These are phyloP conservation scores for Candida xyloterini DNA, from an alignment of 805 yeast genomes.

Conservation along the genomic window DNA sequence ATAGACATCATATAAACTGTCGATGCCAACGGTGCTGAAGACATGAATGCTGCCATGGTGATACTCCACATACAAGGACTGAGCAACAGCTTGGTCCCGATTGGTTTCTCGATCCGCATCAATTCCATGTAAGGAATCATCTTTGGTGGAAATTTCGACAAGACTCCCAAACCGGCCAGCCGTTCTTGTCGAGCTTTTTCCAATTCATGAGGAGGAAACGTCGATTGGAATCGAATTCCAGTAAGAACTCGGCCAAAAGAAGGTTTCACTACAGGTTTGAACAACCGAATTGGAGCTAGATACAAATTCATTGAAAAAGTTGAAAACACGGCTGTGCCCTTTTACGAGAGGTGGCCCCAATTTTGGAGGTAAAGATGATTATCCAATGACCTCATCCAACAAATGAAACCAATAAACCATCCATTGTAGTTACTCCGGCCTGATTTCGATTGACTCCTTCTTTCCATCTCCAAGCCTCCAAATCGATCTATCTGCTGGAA, in stretches of 20 bases:
- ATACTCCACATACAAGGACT: slow-evolving; percentile 93
- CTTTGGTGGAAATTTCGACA: slow-evolving; percentile 63
- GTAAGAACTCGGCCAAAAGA: neutral
- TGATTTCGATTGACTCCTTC: neutral
- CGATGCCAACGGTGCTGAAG: slow-evolving; percentile 64
- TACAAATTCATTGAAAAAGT: slow-evolving; percentile 1
- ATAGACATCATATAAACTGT: slow-evolving; percentile 61
- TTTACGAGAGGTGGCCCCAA: neutral
- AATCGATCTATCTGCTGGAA: too few relatives aligned
- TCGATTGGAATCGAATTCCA: slow-evolving; percentile 12
- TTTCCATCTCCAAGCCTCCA: too few relatives aligned
- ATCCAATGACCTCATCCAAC: too few relatives aligned
- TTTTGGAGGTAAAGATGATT: neutral
- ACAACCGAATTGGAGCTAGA: slow-evolving; percentile 1
- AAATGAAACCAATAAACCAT: too few relatives aligned
- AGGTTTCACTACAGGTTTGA: slow-evolving; percentile 2
- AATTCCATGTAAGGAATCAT: slow-evolving; percentile 90
- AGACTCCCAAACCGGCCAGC: slow-evolving; percentile 42
- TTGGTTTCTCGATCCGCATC: slow-evolving; percentile 91
- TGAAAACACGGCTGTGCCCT: slow-evolving; percentile 1
- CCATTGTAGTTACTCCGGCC: neutral
- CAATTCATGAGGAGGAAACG: slow-evolving; percentile 40
- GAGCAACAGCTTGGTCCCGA: slow-evolving; percentile 82
- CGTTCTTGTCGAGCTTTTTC: slow-evolving; percentile 53
- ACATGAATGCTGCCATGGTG: slow-evolving; percentile 77